Evolutionary conservation across 139 green algal species (phyloP), one percentile per base, ranked within the genome.

Genomic region (Chlamydomonas sphaeroides): DNA sequence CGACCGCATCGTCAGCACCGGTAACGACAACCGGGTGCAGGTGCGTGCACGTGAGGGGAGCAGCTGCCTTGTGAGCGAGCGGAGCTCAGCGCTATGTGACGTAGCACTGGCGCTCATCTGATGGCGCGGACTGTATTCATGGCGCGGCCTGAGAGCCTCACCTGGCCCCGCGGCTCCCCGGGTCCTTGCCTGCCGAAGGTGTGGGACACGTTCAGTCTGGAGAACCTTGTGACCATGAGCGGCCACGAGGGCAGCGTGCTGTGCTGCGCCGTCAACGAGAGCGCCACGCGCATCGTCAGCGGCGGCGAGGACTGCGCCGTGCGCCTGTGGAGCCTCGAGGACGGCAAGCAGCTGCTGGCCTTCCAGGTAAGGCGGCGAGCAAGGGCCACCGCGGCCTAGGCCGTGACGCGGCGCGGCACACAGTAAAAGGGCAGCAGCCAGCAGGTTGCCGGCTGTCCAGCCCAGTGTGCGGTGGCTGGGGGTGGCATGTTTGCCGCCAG

Each of bases 211-310:
- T 59, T 74, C 53, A 84, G 65, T 3, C 61, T 90, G 61, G 87
- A 90, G 83, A 69, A 74, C 32, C 77, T 74, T 42, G 51, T 87
- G 17, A 89, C 57, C n/a, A 76, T 89, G 79, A 75, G 32, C 28
- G 86, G 86, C 41, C 86, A 90, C 78, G 63, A 84, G n/a, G 86
- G 87, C 67, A 79, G 63, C 33, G 87, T 91, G 73, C 79, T 88
- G 65, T 88, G 83, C 79, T 88, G 83, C 73, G 67, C 65, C 57
- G 82, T 91, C 33, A 91, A 88, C 53, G 79, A 83, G 53, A 51
- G 68, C 35, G 83, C 78, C 61, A 86, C 68, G 21, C 82, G 81
- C 53, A 41, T 88, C 25, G 36, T 80, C 23, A 77, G 69, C 14
- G 72, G 72, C 36, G 86, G 87, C 20, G 87, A 91, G 74, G 87